These are phyloP conservation scores for Salix suchowensis DNA, from an alignment of 345 rosid genomes.

Conservation along the genomic window DNA sequence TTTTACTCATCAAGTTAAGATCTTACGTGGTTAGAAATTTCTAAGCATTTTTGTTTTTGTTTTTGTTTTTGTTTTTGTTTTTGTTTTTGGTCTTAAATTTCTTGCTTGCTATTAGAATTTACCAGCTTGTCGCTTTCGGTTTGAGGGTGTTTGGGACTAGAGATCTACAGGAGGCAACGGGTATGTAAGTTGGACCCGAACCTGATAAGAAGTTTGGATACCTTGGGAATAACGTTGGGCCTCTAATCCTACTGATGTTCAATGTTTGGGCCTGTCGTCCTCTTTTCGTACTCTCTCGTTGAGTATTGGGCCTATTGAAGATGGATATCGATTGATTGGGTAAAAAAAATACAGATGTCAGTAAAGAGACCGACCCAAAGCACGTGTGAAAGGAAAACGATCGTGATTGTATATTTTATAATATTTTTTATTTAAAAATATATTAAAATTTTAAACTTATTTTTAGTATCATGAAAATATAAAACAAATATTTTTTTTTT, in stretches of 20 bases:
- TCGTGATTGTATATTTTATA: background rate
- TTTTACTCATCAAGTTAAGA: too few relatives aligned
- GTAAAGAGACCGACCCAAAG: too few relatives aligned
- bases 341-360: too few relatives aligned
- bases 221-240: background rate
- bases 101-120: background rate
- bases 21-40: too few relatives aligned
- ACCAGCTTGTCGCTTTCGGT: background rate
- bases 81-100: background rate
- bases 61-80: background rate
- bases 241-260: background rate
- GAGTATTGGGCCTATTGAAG: background rate
- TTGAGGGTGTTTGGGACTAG: background rate
- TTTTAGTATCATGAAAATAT: too few relatives aligned
- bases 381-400: too few relatives aligned
- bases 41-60: background rate
- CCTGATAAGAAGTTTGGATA: background rate
- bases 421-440: background rate
- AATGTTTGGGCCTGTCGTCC: background rate
- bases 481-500: too few relatives aligned
- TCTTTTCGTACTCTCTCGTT: too few relatives aligned
- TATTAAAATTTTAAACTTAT: too few relatives aligned
- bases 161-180: background rate
- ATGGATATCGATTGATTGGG: background rate
- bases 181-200: background rate